Base-by-base conservation (phyloP, 108 stramenopile genomes). In the Cyclotella distinguenda region DNA sequence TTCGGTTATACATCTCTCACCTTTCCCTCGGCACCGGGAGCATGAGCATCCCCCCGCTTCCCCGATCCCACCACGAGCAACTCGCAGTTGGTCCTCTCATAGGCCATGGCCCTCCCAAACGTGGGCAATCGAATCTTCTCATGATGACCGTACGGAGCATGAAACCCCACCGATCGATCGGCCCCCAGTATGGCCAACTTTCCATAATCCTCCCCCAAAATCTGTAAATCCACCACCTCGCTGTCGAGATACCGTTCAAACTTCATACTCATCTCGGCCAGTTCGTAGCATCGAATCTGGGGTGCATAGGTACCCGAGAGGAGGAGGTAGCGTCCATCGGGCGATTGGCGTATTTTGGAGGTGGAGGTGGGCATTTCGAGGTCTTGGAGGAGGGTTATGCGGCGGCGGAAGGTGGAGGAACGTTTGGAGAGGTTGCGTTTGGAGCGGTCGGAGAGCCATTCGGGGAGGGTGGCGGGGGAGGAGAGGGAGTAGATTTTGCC, bases 361-460 rank as follows among this genome's bases (percentile, higher is more conserved):
- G 91, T 82, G 30, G 94, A 84, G 16, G 89, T 78, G 11, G 95
- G 93, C 85, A 99, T 97, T 55, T 95, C 90, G 59, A 99, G 97
- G 64, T 99, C 99, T 79, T 99, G 98, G 35, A 99, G 82, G 2
- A 99, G 81, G 49, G 99, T 97, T 60, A 99, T 91, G 6, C 99
- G 83, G 25, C 91, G 88, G 6, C 96, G 77, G 60, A 93, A 92
- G 26, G 86, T 74, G 26, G 96, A 91, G 47, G 99, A 96, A 1
- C 84, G 77, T 66, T 96, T 96, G 27, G 91, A 68, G 6, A 97
- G 69, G 62, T 96, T 92, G 18, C 97, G 84, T 42, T 90, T 80
- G 30, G 98, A 85, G 68, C 90, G 77, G 28, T 98, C 96, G 26
- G 90, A 89, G 27, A 99, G 93, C 97, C 97, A 99, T 69, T 95